A percentile compares a stretch with the other conserved stretches of the same genome.
Evolutionary conservation across 192 early-diverging fungal genomes (phyloP).

Genomic region (Mortierella alpina): DNA sequence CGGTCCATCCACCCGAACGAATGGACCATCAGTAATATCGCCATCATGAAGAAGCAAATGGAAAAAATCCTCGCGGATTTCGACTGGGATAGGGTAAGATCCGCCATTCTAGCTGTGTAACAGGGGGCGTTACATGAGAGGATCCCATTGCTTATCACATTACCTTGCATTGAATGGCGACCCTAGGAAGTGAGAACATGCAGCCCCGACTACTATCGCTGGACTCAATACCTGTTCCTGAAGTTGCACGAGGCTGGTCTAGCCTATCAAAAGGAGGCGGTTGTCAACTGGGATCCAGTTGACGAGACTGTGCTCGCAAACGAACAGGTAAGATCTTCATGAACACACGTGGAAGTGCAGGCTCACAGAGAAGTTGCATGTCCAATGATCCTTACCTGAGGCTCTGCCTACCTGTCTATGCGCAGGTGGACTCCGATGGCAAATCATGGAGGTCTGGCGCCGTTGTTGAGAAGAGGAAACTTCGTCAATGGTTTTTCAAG

Average conservation of each 20-base stretch:
- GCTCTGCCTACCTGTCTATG: too few species aligned
- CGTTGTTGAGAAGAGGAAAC: constrained; percentile 81
- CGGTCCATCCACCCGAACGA: constrained; percentile 77
- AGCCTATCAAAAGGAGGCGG: constrained; percentile 88
- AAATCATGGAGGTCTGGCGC: constrained; percentile 93
- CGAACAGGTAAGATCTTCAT: constrained; percentile 74
- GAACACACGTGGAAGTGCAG: too few species aligned
- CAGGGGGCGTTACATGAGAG: too few species aligned
- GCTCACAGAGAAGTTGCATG: too few species aligned
- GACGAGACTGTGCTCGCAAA: constrained; percentile 96
- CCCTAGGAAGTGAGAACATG: constrained; percentile 85
- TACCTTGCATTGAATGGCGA: background rate
- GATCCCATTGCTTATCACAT: too few species aligned
- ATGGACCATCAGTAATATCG: constrained; percentile 91
- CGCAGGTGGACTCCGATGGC: constrained; percentile 84
- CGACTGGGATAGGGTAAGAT: constrained; percentile 86
- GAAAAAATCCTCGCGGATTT: constrained; percentile 79
- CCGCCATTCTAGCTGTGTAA: too few species aligned
- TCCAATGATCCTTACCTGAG: background rate
- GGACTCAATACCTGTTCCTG: constrained; percentile 95
- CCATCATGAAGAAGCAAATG: constrained; percentile 85
- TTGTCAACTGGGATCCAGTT: constrained; percentile 98
- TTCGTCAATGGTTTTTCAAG: constrained; percentile 95
- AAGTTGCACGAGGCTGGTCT: constrained; percentile 80
- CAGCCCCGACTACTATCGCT: constrained; percentile 89